Conservation (phyloP, 352 stramenopile species). For the Globisporangium mamillatum region DNA sequence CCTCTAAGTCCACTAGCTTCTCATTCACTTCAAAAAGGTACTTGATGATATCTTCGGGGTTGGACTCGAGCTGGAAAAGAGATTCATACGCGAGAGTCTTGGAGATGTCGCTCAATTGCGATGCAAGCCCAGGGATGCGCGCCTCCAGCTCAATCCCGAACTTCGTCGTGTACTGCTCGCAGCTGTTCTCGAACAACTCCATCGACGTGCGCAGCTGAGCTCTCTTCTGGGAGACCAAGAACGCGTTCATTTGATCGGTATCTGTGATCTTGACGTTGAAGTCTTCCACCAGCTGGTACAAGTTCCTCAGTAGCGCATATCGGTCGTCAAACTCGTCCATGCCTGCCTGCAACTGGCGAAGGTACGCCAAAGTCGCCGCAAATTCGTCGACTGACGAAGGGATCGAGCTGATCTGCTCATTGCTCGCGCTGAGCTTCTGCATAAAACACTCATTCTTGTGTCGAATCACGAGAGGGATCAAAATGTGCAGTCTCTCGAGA, state of each 20-base stretch:
- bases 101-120: conserved; percentile 29
- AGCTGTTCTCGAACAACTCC: conserved; percentile 68
- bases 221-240: conserved; percentile 71
- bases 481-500: conserved; percentile 46
- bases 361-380: conserved; percentile 51
- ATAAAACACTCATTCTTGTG: conserved; percentile 59
- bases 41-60: conserved; percentile 42
- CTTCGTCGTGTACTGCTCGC: conserved; percentile 71
- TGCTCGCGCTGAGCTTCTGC: conserved; percentile 46
- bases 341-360: conserved; percentile 46
- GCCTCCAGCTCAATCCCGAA: conserved; percentile 72
- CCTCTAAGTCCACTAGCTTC: conserved; percentile 32
- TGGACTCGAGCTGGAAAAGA: conserved; percentile 50
- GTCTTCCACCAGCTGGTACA: conserved; percentile 70
- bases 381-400: conserved; percentile 72
- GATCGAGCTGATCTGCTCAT: conserved; percentile 71
- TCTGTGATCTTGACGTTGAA: conserved; percentile 66
- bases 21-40: conserved; percentile 41
- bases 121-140: conserved; percentile 40
- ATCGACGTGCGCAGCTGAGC: conserved; percentile 73
- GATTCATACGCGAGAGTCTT: conserved; percentile 31
- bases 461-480: conserved; percentile 61
- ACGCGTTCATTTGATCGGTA: conserved; percentile 69
- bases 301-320: conserved; percentile 47
- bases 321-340: conserved; percentile 53